Conservation (phyloP, 148 eudicot genomes). For the Pouteria glomerata region DNA sequence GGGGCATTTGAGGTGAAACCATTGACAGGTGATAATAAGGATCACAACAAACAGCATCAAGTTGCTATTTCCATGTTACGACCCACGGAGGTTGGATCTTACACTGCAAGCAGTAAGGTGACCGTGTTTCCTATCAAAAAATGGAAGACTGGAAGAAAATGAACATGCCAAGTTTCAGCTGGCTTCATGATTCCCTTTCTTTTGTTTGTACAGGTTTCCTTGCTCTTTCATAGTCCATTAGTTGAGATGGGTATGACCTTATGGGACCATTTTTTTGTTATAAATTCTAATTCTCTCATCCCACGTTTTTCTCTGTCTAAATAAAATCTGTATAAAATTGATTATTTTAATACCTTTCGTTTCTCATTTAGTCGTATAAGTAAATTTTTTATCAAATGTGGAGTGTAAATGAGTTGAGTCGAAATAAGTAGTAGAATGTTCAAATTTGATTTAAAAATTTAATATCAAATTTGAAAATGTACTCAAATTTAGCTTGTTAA, state of each 20-base stretch:
- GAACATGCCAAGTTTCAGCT: background rate
- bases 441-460: no score
- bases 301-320: background rate
- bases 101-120: conserved; percentile 38
- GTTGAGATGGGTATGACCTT: background rate
- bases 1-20: conserved; percentile 76
- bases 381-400: no score
- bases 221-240: background rate
- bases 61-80: conserved; percentile 30
- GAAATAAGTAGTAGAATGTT: no score
- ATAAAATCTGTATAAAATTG: background rate
- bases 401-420: no score
- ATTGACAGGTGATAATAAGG: conserved; percentile 43
- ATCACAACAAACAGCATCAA: conserved; percentile 24
- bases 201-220: background rate
- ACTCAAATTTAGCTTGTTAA: no score
- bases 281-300: background rate
- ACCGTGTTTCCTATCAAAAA: conserved; percentile 64
- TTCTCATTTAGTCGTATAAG: no score
- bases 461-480: no score
- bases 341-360: background rate
- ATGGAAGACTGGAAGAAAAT: conserved; percentile 59
- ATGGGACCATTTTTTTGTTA: background rate
- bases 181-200: conserved; percentile 3
- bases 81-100: conserved; percentile 28